These are phyloP conservation scores for Cyclotella atomus DNA, from an alignment of 108 stramenopile species.

Conservation along the genomic window DNA sequence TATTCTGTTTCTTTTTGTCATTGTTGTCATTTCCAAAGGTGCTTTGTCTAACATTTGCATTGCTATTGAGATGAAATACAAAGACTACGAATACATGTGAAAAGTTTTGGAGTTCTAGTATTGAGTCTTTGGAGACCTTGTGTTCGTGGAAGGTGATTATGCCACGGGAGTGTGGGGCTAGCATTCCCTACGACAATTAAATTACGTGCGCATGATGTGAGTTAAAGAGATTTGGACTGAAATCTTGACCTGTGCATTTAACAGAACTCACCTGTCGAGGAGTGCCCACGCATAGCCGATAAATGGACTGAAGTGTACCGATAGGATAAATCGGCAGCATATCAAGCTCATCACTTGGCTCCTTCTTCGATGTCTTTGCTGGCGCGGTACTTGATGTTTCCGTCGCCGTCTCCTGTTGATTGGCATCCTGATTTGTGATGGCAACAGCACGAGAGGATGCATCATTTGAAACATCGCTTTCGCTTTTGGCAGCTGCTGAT, in stretches of 20 bases:
- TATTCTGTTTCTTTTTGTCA: constrained; percentile 14
- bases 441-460: background rate
- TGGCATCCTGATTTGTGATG: background rate
- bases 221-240: too few species aligned
- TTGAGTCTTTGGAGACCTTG: constrained; percentile 49
- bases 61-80: constrained; percentile 97
- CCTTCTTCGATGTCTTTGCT: background rate
- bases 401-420: background rate
- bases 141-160: constrained; percentile 57
- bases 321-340: constrained; percentile 49
- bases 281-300: constrained; percentile 89
- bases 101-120: constrained; percentile 78
- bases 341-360: background rate
- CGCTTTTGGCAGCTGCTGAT: too few species aligned
- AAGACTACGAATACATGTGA: constrained; percentile 96
- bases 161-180: constrained; percentile 80
- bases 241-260: background rate
- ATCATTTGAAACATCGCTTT: too few species aligned
- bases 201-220: too few species aligned
- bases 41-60: constrained; percentile 41
- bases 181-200: constrained; percentile 55
- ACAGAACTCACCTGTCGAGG: constrained; percentile 66
- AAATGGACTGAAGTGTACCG: constrained; percentile 75
- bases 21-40: constrained; percentile 26
- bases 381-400: background rate